Percentiles rank a stretch among this genome's conserved stretches.
Conservation (phyloP, 768 basidiomycete genomes). For the Mrakia blollopis region DNA sequence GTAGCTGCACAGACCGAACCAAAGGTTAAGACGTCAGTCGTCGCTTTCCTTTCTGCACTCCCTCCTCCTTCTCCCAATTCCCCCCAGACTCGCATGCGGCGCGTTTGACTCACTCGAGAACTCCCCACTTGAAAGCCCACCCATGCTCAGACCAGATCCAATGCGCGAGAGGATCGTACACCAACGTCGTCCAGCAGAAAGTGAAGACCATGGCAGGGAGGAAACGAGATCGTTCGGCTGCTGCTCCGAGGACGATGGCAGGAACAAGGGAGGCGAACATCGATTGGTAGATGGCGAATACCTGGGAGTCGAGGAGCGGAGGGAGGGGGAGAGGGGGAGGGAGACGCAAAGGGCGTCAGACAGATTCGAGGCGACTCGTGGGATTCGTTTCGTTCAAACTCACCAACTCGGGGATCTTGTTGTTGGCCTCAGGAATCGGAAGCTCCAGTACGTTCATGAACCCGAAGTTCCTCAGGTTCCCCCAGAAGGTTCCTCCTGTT, state of each 20-base stretch:
- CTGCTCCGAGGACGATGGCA: slow-evolving; percentile 69
- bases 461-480: slow-evolving; percentile 38
- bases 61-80: too few relatives aligned
- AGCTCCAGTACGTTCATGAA: slow-evolving; percentile 43
- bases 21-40: background rate
- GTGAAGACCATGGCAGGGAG: slow-evolving; percentile 84
- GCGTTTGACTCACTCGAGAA: slow-evolving; percentile 59
- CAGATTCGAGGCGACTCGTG: too few relatives aligned
- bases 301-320: background rate
- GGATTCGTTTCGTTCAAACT: too few relatives aligned
- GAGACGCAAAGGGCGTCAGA: background rate
- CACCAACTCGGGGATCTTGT: slow-evolving; percentile 44
- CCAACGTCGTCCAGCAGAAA: slow-evolving; percentile 61
- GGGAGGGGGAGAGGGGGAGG: too few relatives aligned
- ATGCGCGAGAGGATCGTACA: slow-evolving; percentile 86
- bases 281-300: slow-evolving; percentile 39
- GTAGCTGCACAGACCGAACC: slow-evolving; percentile 47
- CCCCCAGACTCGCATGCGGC: too few relatives aligned
- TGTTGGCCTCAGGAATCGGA: slow-evolving; percentile 44
- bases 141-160: slow-evolving; percentile 90
- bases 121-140: slow-evolving; percentile 71
- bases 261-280: slow-evolving; percentile 63
- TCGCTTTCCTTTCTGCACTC: too few relatives aligned
- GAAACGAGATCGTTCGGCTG: slow-evolving; percentile 80
- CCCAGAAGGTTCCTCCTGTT: slow-evolving; percentile 43